These are phyloP conservation scores for Vigna trinervia DNA, from an alignment of 306 rosid species.

Conservation along the genomic window DNA sequence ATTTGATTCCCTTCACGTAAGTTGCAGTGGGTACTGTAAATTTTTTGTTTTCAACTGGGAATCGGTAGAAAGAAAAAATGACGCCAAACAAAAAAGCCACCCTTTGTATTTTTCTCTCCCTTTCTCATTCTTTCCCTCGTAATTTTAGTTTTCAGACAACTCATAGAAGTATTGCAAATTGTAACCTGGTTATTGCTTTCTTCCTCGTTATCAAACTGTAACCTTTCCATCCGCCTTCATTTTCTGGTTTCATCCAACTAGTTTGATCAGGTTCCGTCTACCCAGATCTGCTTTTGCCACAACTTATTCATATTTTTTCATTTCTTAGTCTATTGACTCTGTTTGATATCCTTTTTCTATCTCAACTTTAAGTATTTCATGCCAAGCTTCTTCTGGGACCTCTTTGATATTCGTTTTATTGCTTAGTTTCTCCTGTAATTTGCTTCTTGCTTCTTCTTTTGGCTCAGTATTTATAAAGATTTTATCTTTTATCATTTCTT, in stretches of 20 bases:
- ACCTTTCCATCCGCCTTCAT: background rate
- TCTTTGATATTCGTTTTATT: background rate
- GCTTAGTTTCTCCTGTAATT: background rate
- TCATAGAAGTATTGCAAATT: background rate
- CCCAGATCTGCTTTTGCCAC: constrained; percentile 43
- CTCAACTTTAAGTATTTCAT: background rate
- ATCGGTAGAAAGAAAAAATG: background rate
- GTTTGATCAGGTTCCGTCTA: constrained; percentile 46
- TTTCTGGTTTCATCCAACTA: background rate
- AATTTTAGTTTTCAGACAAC: constrained; percentile 19
- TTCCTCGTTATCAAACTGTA: background rate
- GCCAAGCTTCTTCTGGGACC: background rate
- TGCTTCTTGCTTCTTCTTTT: constrained; percentile 25
- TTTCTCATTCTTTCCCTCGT: background rate
- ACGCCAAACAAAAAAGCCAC: background rate
- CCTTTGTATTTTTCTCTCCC: background rate
- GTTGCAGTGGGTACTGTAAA: background rate
- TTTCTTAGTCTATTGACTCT: background rate
- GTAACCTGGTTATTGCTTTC: background rate
- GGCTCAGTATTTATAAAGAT: background rate
- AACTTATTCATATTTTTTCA: constrained; percentile 7
- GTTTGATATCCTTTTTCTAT: background rate
- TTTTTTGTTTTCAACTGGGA: background rate
- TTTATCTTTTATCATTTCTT: constrained; percentile 20
- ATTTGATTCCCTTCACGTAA: background rate